Percentiles rank a stretch among this genome's conserved stretches.
Evolutionary conservation across 441 rosid species (phyloP).

Genomic region (Iberis amara): DNA sequence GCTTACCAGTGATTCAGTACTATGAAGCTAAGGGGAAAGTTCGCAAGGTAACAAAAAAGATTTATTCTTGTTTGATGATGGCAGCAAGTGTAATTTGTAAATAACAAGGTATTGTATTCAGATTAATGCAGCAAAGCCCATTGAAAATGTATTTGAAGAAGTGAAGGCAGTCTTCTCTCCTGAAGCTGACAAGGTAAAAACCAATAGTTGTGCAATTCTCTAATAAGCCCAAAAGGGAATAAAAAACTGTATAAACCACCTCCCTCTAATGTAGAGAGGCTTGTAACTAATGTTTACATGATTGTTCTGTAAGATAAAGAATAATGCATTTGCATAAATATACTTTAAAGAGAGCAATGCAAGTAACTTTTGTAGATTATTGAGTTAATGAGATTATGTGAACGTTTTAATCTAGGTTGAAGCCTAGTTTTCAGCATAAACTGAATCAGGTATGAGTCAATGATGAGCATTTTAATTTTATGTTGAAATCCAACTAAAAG

Average conservation of each 20-base stretch:
- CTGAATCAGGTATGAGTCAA: conserved; percentile 25
- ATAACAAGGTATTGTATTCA: conserved; percentile 17
- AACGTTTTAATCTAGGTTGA: conserved; percentile 23
- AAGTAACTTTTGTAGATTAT: background rate
- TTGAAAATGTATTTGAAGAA: conserved; percentile 37
- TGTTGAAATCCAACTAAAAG: too few relatives aligned
- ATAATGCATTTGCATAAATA: too few relatives aligned
- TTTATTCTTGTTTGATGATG: background rate
- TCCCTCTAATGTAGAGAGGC: too few relatives aligned
- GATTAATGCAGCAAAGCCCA: conserved; percentile 43
- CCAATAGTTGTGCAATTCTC: conserved; percentile 23
- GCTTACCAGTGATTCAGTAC: conserved; percentile 42
- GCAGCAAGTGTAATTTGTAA: background rate
- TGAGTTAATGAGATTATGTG: conserved; percentile 12
- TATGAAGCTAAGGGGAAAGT: conserved; percentile 46
- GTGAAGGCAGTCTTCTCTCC: conserved; percentile 32
- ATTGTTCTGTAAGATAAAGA: too few relatives aligned
- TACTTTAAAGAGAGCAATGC: too few relatives aligned
- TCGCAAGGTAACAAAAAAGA: conserved; percentile 32
- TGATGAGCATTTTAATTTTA: too few relatives aligned
- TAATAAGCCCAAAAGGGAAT: conserved; percentile 14
- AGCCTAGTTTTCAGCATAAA: conserved; percentile 24
- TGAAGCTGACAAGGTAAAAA: conserved; percentile 33
- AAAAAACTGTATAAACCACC: background rate
- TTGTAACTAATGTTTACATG: too few relatives aligned